phyloP scores from a whole-genome alignment of 441 rosid genomes.

The Populus hybrid region DNA sequence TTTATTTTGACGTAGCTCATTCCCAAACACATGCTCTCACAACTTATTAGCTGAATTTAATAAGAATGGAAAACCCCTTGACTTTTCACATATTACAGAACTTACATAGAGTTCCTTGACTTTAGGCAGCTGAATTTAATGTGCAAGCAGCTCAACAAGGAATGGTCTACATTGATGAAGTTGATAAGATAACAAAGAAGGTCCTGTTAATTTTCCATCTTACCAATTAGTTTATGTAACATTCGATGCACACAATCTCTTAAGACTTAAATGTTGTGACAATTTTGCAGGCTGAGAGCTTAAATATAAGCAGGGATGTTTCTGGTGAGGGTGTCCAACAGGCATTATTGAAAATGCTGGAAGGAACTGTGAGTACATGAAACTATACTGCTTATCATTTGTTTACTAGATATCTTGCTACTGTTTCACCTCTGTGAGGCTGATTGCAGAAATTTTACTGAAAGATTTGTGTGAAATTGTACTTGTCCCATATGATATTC shows the following conservation, averaged over 20 bases:
- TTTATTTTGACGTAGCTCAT: too few species aligned
- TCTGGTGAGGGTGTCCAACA: constrained; percentile 99
- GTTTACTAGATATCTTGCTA: not conserved
- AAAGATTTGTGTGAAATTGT: not conserved
- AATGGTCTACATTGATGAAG: constrained; percentile 94
- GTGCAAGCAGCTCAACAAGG: constrained; percentile 99
- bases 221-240: not conserved
- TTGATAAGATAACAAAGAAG: constrained; percentile 96
- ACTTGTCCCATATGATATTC: not conserved
- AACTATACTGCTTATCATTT: not conserved
- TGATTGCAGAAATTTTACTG: constrained; percentile 1
- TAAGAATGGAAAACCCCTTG: not conserved
- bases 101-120: constrained; percentile 6
- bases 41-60: not conserved
- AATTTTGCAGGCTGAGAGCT: constrained; percentile 78
- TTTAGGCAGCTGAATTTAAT: constrained; percentile 82
- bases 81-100: not conserved
- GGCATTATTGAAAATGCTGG: constrained; percentile 88
- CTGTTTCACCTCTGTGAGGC: not conserved
- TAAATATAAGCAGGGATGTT: constrained; percentile 90
- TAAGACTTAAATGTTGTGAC: constrained; percentile 14
- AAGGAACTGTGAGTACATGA: constrained; percentile 83
- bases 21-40: not conserved
- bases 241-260: constrained; percentile 3
- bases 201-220: constrained; percentile 28